Conservation (phyloP, 306 rosid species). For the Begonia masoniana region DNA sequence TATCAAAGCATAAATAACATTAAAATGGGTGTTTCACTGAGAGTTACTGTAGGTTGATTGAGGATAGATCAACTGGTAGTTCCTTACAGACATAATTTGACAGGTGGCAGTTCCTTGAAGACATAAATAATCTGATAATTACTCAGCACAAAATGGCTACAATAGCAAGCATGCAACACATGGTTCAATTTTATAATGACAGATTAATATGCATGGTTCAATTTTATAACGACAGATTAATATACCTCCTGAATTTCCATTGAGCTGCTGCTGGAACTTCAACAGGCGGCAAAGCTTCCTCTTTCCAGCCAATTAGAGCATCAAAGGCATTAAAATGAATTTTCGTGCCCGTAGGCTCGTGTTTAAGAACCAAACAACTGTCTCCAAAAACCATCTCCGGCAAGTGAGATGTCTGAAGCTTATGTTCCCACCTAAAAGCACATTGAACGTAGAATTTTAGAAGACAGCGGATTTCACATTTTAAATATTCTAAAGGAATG, state of each 20-base stretch:
- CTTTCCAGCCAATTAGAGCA: constrained; percentile 85
- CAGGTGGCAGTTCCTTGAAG: too few relatives aligned
- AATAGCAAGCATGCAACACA: too few relatives aligned
- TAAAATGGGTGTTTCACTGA: too few relatives aligned
- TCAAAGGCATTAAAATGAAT: constrained; percentile 83
- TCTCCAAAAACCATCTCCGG: constrained; percentile 99
- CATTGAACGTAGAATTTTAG: constrained; percentile 6
- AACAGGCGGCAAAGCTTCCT: constrained; percentile 91
- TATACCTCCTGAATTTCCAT: constrained; percentile 87
- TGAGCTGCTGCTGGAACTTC: constrained; percentile 97
- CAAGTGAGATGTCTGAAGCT: constrained; percentile 68
- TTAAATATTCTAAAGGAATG: not conserved
- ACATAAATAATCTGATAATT: too few relatives aligned
- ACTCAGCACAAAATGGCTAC: too few relatives aligned
- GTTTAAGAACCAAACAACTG: constrained; percentile 54
- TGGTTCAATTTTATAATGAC: too few relatives aligned
- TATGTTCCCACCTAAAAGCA: constrained; percentile 70
- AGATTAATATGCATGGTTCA: not conserved
- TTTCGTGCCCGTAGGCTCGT: constrained; percentile 49
- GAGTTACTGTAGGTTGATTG: not conserved
- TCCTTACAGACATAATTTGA: too few relatives aligned
- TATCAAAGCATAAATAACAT: too few relatives aligned
- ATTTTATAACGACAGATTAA: too few relatives aligned
- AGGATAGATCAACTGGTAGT: constrained; percentile 2
- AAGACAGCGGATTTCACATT: constrained; percentile 1